Percentiles rank a stretch among this genome's conserved stretches.
phyloP scores from a whole-genome alignment of 2,329 filamentous ascomycete genomes.

The Fusarium zealandicum region DNA sequence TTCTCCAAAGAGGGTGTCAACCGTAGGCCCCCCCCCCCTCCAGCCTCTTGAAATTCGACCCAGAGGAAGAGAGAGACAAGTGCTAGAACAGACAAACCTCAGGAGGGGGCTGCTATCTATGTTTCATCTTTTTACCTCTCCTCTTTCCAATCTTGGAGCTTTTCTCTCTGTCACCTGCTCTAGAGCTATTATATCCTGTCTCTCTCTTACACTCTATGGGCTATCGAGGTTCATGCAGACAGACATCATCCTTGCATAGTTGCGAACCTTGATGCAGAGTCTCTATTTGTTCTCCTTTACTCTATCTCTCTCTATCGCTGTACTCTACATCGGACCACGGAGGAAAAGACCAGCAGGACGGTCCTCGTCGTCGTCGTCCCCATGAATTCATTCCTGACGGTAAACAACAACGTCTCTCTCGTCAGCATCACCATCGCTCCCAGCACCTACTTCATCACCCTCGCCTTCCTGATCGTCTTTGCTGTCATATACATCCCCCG shows the following conservation, averaged over 20 bases:
- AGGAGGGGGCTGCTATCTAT: slow-evolving; percentile 15
- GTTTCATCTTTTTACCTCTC: slow-evolving; percentile 28
- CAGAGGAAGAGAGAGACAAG: background rate
- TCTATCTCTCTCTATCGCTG: background rate
- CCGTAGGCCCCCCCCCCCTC: slow-evolving; percentile 8
- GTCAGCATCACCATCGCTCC: slow-evolving; percentile 66
- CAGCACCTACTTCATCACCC: slow-evolving; percentile 62
- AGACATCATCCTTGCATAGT: slow-evolving; percentile 30
- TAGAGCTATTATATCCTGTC: slow-evolving; percentile 15
- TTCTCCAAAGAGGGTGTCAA: background rate
- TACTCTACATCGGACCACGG: background rate
- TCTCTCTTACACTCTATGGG: slow-evolving; percentile 4
- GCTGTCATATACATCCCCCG: slow-evolving; percentile 56
- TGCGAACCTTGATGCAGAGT: slow-evolving; percentile 18
- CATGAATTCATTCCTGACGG: slow-evolving; percentile 66
- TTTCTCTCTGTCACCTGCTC: slow-evolving; percentile 11
- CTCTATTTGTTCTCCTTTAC: slow-evolving; percentile 15
- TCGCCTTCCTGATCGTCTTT: slow-evolving; percentile 60
- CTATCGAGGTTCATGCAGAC: background rate
- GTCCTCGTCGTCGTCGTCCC: slow-evolving; percentile 36
- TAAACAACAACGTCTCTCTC: slow-evolving; percentile 68
- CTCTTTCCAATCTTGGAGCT: slow-evolving; percentile 11
- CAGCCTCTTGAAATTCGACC: slow-evolving; percentile 38
- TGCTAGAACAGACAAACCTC: background rate
- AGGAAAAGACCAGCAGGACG: background rate